These are phyloP conservation scores for Cercospora sp. DNA, from an alignment of 2,329 filamentous ascomycete genomes.

Conservation along the genomic window DNA sequence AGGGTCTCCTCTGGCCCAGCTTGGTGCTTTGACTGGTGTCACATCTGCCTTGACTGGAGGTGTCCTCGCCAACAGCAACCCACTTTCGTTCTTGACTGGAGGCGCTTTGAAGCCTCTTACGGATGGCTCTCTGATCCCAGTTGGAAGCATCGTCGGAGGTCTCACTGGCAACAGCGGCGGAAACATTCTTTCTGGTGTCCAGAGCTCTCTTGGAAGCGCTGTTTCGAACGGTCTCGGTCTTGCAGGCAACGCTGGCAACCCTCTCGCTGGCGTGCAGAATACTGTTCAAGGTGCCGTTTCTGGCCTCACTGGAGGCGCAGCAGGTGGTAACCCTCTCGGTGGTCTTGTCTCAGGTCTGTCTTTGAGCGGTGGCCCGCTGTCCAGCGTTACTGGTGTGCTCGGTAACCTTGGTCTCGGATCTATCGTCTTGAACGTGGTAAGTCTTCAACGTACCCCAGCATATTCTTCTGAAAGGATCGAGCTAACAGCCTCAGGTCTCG, in stretches of 20 bases:
- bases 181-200: conserved; percentile 6
- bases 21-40: conserved; percentile 13
- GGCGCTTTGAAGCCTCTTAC: conserved; percentile 1
- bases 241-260: background rate
- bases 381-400: conserved; percentile 11
- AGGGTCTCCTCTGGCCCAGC: background rate
- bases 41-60: background rate
- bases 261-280: background rate
- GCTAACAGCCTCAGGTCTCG: conserved; percentile 11
- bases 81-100: conserved; percentile 7
- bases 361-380: conserved; percentile 11
- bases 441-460: background rate
- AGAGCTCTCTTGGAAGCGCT: background rate
- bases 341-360: background rate
- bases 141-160: background rate
- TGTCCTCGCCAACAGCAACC: conserved; percentile 12
- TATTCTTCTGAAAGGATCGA: no score
- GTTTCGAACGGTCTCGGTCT: background rate
- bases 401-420: conserved; percentile 15
- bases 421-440: conserved; percentile 19
- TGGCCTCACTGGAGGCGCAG: conserved; percentile 8
- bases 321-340: conserved; percentile 4
- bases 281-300: conserved; percentile 10
- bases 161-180: conserved; percentile 9
- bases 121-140: conserved; percentile 4